A percentile compares a stretch with the other conserved stretches of the same genome.
phyloP scores from a whole-genome alignment of 176 grass and related monocot species.

The Triticum turgidum region DNA sequence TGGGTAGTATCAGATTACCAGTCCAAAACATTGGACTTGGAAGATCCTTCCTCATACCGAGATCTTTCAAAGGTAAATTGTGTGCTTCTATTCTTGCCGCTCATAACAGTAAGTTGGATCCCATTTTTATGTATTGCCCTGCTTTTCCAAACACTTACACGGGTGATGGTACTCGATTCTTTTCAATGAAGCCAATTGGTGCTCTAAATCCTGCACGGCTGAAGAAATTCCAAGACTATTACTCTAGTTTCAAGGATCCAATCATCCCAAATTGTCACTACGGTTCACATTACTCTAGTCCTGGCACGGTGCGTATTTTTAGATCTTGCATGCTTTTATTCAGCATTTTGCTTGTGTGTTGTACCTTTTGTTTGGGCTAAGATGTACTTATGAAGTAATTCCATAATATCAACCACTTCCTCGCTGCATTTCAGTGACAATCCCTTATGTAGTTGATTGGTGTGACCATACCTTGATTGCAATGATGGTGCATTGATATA shows the following conservation, averaged over 20 bases:
- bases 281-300: constrained; percentile 89
- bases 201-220: constrained; percentile 86
- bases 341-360: constrained; percentile 19
- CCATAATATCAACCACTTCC: background rate
- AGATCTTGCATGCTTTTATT: constrained; percentile 26
- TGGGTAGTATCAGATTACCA: constrained; percentile 92
- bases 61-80: constrained; percentile 78
- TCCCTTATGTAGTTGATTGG: constrained; percentile 14
- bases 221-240: constrained; percentile 88
- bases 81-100: background rate
- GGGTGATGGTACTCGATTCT: constrained; percentile 26
- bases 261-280: constrained; percentile 93
- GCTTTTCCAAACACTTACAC: constrained; percentile 25
- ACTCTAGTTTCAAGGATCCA: constrained; percentile 81
- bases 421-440: background rate
- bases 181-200: constrained; percentile 85
- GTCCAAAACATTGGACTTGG: constrained; percentile 75
- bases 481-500: constrained; percentile 18
- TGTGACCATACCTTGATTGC: background rate
- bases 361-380: constrained; percentile 17
- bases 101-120: background rate
- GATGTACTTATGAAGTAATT: constrained; percentile 9
- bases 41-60: constrained; percentile 65
- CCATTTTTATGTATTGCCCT: constrained; percentile 22
- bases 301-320: constrained; percentile 41